A percentile compares a stretch with the other conserved stretches of the same genome.
Evolutionary conservation across 352 stramenopile species (phyloP).

Genomic region (Pythium brachiatum): DNA sequence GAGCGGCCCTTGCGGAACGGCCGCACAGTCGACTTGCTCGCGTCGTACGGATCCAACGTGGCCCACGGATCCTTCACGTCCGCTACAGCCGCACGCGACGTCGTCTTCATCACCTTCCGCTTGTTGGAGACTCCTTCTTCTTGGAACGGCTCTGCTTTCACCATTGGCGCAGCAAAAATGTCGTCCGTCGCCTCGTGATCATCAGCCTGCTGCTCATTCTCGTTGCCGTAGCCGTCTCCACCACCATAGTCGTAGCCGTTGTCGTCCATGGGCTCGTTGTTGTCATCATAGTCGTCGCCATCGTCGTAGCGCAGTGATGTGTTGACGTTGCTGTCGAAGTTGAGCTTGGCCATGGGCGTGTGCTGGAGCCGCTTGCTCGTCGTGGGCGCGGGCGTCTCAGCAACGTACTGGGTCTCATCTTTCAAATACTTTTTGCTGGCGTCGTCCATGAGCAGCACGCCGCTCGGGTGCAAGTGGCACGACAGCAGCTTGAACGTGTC

Average conservation of each 20-base stretch:
- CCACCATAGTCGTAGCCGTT: conserved; percentile 28
- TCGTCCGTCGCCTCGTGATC: conserved; percentile 8
- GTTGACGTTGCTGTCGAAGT: conserved; percentile 28
- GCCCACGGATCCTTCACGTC: conserved; percentile 64
- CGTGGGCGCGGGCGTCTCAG: not conserved
- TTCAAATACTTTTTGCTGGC: conserved; percentile 68
- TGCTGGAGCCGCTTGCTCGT: conserved; percentile 17
- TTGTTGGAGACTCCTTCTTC: conserved; percentile 3
- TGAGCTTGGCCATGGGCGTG: conserved; percentile 25
- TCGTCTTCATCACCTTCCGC: conserved; percentile 2
- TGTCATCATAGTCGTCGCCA: conserved; percentile 30
- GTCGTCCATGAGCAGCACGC: conserved; percentile 78
- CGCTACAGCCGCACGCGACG: not conserved
- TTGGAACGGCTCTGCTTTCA: conserved; percentile 24
- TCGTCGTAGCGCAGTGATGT: conserved; percentile 15
- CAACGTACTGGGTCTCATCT: conserved; percentile 12
- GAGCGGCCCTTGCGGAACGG: conserved; percentile 78
- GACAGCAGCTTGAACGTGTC: conserved; percentile 85
- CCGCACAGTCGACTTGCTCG: conserved; percentile 50
- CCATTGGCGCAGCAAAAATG: conserved; percentile 12
- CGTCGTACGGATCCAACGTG: conserved; percentile 75
- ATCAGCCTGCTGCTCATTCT: not conserved
- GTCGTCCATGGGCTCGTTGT: conserved; percentile 24
- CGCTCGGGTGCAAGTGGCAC: conserved; percentile 67
- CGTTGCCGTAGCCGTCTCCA: conserved; percentile 31